Evolutionary conservation across 768 basidiomycete species (phyloP), one percentile per base, ranked within the genome.

Genomic region (Termitomyces sp.): DNA sequence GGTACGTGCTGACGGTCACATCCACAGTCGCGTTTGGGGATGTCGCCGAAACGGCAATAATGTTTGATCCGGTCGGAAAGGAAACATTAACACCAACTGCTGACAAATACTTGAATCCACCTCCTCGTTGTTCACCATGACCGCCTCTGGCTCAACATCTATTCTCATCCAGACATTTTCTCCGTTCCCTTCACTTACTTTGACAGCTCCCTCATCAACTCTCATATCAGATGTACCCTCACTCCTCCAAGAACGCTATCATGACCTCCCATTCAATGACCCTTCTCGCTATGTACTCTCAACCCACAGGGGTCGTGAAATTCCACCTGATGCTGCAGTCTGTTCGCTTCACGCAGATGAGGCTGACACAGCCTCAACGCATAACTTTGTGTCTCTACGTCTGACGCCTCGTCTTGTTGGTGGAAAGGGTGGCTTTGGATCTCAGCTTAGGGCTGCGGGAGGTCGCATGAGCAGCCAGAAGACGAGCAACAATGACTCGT

Each of bases 401-500:
- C 76, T 96, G n/a, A 73, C 80, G 1, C 87, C 92, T 0, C 76
- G 86, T 24, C 66, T 98, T 7, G 76, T 78, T 2, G 96, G 96
- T 47, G 97, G 97, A 19, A 99, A 98, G 72, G 96, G 97, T 68
- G 97, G 96, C 34, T 98, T 99, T 65, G 97, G 97, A 3, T 91
- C 89, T 17, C 94, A 98, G 74, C 77, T 99, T 60, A 82, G 97
- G 68, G 96, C 97, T 0, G 96, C 96, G 14, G 97, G 97, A 60
- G 96, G 97, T 12, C 82, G 96, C 32, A 99, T 99, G 97, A 92
- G 89, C 65, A 90, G 87, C 62, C 92, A 94, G 74, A 93, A 93
- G 77, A 93, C 93, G 22, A 94, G 79, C 70, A 95, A 94, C 69
- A 94, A 94, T 59, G 95, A 98, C 67, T 91, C 90, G 8, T 97